Evolutionary conservation across 192 early-diverging fungal species (phyloP), one percentile per base, ranked within the genome.

Genomic region (Chytriomyces sp.): DNA sequence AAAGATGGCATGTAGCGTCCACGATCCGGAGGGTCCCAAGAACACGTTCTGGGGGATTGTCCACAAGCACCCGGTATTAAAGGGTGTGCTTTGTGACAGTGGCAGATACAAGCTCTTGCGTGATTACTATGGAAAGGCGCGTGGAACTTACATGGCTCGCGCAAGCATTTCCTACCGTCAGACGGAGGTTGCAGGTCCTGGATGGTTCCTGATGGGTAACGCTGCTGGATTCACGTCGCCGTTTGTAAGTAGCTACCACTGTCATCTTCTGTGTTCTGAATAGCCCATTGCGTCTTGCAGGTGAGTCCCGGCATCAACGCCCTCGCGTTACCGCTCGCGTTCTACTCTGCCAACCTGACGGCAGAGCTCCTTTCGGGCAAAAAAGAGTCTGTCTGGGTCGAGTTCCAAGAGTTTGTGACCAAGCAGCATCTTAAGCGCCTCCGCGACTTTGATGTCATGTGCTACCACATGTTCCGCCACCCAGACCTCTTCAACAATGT

Each of bases 141-240:
- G n/a, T n/a, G n/a, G n/a, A n/a, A n/a, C n/a, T n/a, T 63, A 40
- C 61, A 14, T 32, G 25, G 61, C 38, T 19, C 12, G 31, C 12
- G 8, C 8, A 12, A 38, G 12, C 6, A 63, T 63, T 14, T 40
- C 30, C 7, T 63, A 14, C 25, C 26, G 14, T 34, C 12, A 40
- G 12, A 28, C 31, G 12, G 33, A 38, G 61, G 61, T 39, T 38
- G 6, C 34, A 6, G 61, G 61, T 6, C 6, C 6, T 38, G 61
- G 61, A 28, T 63, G 61, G 61, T 39, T 63, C 14, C 5, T 34
- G 12, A 32, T 63, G 61, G 61, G 61, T 6, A 38, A 40, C 36
- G 61, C 61, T 14, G 61, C 31, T n/a, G 61, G 31, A 5, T 63
- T 63, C 61, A 63, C 61, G 36, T 39, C 34, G 7, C 61, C 61